These are phyloP conservation scores for Xylariales sp. DNA, from an alignment of 2,329 filamentous ascomycete genomes.

Conservation along the genomic window DNA sequence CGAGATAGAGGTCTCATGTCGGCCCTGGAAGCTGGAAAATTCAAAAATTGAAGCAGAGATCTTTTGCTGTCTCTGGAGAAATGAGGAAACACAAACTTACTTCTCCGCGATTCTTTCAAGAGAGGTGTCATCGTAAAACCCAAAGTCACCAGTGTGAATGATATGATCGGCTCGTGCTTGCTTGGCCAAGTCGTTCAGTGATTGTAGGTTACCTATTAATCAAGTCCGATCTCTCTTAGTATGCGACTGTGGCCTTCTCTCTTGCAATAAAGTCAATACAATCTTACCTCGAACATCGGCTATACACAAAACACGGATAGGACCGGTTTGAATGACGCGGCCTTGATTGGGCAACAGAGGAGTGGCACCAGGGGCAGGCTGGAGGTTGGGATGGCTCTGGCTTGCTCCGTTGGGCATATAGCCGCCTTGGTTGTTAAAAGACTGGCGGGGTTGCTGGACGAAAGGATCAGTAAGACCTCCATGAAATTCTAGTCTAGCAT, in stretches of 20 bases:
- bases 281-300: slow-evolving; percentile 65
- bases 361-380: slow-evolving; percentile 52
- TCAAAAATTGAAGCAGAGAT: too few relatives aligned
- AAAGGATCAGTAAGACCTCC: slow-evolving; percentile 8
- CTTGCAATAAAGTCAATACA: too few relatives aligned
- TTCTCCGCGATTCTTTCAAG: slow-evolving; percentile 97
- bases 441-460: slow-evolving; percentile 30
- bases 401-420: slow-evolving; percentile 62
- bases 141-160: slow-evolving; percentile 97
- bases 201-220: slow-evolving; percentile 78
- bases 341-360: slow-evolving; percentile 66
- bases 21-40: too few relatives aligned
- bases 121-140: slow-evolving; percentile 96
- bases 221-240: too few relatives aligned
- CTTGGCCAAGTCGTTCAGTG: slow-evolving; percentile 92
- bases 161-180: slow-evolving; percentile 95
- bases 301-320: slow-evolving; percentile 64
- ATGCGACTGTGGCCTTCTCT: too few relatives aligned
- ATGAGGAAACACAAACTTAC: slow-evolving; percentile 62
- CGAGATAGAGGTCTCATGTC: too few relatives aligned
- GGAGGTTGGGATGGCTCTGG: slow-evolving; percentile 36
- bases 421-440: slow-evolving; percentile 47
- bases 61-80: too few relatives aligned
- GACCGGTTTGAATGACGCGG: slow-evolving; percentile 60
- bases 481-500: slow-evolving; percentile 7